A percentile compares a stretch with the other conserved stretches of the same genome.
phyloP scores from a whole-genome alignment of 768 basidiomycete species.

The Galerina sulciceps region DNA sequence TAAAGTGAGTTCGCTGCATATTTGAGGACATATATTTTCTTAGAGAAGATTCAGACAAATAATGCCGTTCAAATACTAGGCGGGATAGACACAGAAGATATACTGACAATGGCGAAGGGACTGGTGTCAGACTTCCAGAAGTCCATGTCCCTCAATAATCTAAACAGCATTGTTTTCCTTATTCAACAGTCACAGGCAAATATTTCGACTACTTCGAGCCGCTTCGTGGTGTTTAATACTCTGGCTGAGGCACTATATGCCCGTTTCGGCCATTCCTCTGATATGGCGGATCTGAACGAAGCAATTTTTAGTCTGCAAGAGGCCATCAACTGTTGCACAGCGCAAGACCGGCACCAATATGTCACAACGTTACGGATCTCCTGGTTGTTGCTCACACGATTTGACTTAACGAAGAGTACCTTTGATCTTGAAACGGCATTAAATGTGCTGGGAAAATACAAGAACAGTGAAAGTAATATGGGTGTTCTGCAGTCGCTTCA shows the following conservation, averaged over 20 bases:
- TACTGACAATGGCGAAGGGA: neutral
- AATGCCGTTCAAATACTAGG: neutral
- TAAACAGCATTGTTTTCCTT: neutral
- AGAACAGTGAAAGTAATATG: too few species aligned
- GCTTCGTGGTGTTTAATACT: neutral
- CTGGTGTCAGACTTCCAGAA: neutral
- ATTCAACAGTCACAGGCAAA: neutral
- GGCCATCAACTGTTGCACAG: too few species aligned
- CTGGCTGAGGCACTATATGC: neutral
- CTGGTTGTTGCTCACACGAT: too few species aligned
- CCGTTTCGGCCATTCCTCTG: neutral
- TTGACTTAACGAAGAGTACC: too few species aligned
- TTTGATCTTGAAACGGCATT: too few species aligned
- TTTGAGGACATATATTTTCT: too few species aligned
- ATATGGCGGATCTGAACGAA: neutral
- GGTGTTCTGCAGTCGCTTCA: too few species aligned
- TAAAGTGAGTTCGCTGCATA: too few species aligned
- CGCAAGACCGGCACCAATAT: too few species aligned
- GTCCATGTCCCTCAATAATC: neutral
- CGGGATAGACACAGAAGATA: neutral
- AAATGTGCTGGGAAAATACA: too few species aligned
- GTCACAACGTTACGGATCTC: too few species aligned
- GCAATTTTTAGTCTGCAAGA: constrained; percentile 5
- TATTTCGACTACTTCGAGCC: neutral
- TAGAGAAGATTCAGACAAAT: neutral